These are phyloP conservation scores for Trypethelium eluteriae DNA, from an alignment of 495 filamentous ascomycete genomes.

Conservation along the genomic window DNA sequence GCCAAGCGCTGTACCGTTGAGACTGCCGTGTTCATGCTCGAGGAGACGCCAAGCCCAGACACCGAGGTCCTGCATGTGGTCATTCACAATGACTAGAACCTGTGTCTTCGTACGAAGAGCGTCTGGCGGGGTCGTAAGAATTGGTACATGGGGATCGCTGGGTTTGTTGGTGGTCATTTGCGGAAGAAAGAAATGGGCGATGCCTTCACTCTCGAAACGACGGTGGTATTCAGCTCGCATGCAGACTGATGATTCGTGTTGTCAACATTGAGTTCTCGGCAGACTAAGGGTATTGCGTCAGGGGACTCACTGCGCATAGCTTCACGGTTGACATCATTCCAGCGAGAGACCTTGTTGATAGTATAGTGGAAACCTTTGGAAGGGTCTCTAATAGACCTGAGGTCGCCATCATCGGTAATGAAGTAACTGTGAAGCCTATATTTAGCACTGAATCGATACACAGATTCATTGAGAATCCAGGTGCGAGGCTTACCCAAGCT, in stretches of 20 bases:
- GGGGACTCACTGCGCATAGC: conserved; percentile 47
- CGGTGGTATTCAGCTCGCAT: conserved; percentile 43
- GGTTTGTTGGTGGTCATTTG: conserved; percentile 34
- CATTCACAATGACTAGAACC: conserved; percentile 68
- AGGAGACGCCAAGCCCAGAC: conserved; percentile 62
- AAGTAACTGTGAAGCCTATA: conserved; percentile 13
- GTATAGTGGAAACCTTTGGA: conserved; percentile 13
- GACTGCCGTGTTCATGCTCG: conserved; percentile 50
- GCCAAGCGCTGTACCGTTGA: conserved; percentile 56
- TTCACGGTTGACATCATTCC: conserved; percentile 60
- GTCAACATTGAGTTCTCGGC: no score
- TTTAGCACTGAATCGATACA: conserved; percentile 3
- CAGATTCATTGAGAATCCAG: conserved; percentile 6
- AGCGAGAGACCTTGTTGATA: conserved; percentile 44
- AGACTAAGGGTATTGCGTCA: background rate
- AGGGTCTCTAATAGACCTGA: conserved; percentile 32
- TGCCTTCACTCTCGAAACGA: conserved; percentile 29
- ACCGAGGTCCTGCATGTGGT: conserved; percentile 62
- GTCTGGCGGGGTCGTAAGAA: conserved; percentile 49
- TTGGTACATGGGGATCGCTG: conserved; percentile 53
- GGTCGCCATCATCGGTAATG: conserved; percentile 57
- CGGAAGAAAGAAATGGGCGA: conserved; percentile 55
- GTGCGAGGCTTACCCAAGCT: conserved; percentile 59
- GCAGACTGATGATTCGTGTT: conserved; percentile 42
- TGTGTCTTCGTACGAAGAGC: conserved; percentile 52